Base-by-base conservation (phyloP, 2,329 filamentous ascomycete species). In the Paracorniculantispora psalliotae region DNA sequence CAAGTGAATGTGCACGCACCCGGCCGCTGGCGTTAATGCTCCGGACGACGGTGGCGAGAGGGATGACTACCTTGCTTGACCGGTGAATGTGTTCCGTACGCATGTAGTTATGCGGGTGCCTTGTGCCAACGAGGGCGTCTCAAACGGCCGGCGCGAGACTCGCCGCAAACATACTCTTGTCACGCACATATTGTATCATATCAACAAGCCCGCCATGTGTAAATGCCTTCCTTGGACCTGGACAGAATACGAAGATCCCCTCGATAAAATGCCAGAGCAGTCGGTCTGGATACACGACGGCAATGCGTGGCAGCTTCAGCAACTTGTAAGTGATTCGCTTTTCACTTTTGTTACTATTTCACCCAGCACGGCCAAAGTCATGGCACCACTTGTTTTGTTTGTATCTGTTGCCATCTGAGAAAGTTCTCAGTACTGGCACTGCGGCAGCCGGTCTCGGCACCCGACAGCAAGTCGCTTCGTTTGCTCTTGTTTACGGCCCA, bases 181-280 rank as follows among this genome's bases (percentile, higher is more conserved):
- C 39, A 0, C 35, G n/a, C 26, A 4, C 60, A 59, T 58, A 19
- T 35, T 2, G 9, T 19, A n/a, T 53, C 39, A 49, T 50, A 33
- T 33, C 12, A 33, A 33, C 21, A n/a, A 41, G 33, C 9, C 26
- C 46, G 48, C 21, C 7, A 83, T 84, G 81, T 84, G 81, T 65
- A 72, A 82, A 5, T 81, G 79, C 65, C 82, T 81, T 69, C 75
- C 79, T 0, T 78, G 67, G 78, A 80, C 67, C 61, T 80, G 68
- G 73, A 78, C 67, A 67, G 78, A 82, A 61, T 75, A 78, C 33
- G 74, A 78, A 61, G 73, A 75, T 59, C 68, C 72, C 5, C 54
- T 73, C 13, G 73, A 75, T 47, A 61, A 63, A 26, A 63, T 75
- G 64, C 73, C 73, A 1, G 64, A 70, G 61, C 77, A 78, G 54